Evolutionary conservation across 176 grass and related monocot genomes (phyloP), one percentile per base, ranked within the genome.

Genomic region (Musa schizocarpa): DNA sequence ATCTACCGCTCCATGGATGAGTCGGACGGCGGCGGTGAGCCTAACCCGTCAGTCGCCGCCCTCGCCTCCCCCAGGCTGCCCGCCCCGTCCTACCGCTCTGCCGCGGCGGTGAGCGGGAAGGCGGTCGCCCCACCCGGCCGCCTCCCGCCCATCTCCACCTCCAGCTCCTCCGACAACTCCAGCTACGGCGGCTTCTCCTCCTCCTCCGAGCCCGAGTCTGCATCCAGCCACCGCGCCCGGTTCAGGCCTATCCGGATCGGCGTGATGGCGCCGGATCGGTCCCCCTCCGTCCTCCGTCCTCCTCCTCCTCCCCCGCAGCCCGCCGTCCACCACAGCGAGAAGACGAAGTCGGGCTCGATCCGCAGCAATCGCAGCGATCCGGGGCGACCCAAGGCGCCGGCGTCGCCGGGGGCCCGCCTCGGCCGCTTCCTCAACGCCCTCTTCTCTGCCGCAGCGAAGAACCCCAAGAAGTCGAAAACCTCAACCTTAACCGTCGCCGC

Each of bases 1-100:
- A 97, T 97, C 85, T 97, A 97, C 82, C 87, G 87, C 21, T 97
- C 93, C 12, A 84, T 97, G 43, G 93, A 97, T 65, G 72, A 71
- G 43, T 9, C 58, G n/a, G 22, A 66, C 79, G n/a, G 20, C 75
- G 24, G 52, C 66, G 61, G 61, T 54, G 65, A 11, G 11, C 52
- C 65, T 1, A 72, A 78, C 19, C 69, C 17, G 4, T 17, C 48
- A 57, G 53, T 49, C 50, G 34, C 13, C 50, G 54, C 72, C 81
- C 71, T 72, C 29, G 25, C 51, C 72, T 9, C 43, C 12, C 6
- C 21, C 10, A 10, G 76, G 17, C 8, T 74, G 25, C 11, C 63
- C 48, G 14, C 53, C 50, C 51, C 64, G 13, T 24, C 75, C 50
- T 50, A 23, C 16, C 13, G 25, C 9, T 9, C 26, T 17, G 26